phyloP scores from a whole-genome alignment of 441 rosid genomes.

The Populus tomentosa region DNA sequence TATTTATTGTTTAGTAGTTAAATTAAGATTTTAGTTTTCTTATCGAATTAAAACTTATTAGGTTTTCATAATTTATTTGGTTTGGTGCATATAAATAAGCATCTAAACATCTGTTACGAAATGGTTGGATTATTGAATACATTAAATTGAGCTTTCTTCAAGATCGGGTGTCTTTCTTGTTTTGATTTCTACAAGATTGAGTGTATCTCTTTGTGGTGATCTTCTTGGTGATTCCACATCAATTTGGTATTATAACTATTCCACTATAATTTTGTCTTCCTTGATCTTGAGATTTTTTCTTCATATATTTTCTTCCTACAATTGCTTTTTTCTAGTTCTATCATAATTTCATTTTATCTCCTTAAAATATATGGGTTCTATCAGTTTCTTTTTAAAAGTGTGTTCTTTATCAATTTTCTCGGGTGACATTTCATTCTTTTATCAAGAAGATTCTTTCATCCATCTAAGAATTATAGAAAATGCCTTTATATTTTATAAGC shows the following conservation, averaged over 20 bases:
- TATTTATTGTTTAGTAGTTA: too few relatives aligned
- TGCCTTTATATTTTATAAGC: too few relatives aligned
- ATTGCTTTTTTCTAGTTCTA: not conserved
- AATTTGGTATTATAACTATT: not conserved
- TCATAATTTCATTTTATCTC: too few relatives aligned
- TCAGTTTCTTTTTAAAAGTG: too few relatives aligned
- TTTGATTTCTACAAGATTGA: not conserved
- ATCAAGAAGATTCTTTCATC: too few relatives aligned
- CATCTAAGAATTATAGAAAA: too few relatives aligned
- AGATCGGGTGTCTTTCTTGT: too few relatives aligned
- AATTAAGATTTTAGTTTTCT: not conserved
- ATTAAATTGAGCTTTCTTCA: too few relatives aligned
- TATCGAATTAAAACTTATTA: not conserved
- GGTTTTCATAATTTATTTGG: not conserved
- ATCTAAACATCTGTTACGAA: not conserved
- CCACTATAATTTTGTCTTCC: not conserved
- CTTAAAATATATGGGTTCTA: too few relatives aligned
- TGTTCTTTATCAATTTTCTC: too few relatives aligned
- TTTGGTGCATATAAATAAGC: not conserved
- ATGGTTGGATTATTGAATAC: not conserved
- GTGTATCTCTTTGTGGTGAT: not conserved
- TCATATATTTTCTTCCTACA: not conserved
- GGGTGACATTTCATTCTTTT: too few relatives aligned
- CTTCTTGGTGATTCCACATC: not conserved
- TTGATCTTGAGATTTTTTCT: too few relatives aligned